Evolutionary conservation across 2,329 filamentous ascomycete species (phyloP).

Genomic region (Diaporthe amygdali): DNA sequence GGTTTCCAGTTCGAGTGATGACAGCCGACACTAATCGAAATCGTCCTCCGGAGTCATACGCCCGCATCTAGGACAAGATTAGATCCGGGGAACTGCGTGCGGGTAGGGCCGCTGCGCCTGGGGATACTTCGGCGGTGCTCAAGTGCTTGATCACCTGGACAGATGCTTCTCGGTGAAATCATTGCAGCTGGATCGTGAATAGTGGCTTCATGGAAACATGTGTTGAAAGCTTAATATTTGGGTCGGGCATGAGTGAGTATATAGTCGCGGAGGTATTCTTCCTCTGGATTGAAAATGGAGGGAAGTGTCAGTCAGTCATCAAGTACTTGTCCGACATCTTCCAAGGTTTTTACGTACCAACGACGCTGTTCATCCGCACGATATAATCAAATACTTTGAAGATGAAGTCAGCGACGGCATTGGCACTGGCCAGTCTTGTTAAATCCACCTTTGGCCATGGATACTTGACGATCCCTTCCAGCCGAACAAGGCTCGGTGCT

Average conservation of each 20-base stretch:
- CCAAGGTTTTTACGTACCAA: not conserved
- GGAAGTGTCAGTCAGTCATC: not conserved
- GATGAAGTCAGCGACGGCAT: not conserved
- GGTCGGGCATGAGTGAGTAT: not conserved
- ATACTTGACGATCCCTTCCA: constrained; percentile 48
- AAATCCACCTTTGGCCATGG: constrained; percentile 43
- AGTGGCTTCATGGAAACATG: not conserved
- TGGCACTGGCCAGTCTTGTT: not conserved
- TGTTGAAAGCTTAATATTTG: not conserved
- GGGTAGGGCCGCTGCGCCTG: constrained; percentile 6
- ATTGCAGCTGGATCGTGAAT: not conserved
- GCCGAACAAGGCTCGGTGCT: constrained; percentile 48
- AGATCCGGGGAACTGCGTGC: not conserved
- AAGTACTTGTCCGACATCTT: not conserved
- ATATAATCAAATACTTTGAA: not conserved
- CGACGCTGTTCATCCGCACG: not conserved
- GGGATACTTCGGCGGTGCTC: constrained; percentile 1
- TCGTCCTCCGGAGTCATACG: not conserved
- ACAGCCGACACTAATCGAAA: constrained; percentile 8
- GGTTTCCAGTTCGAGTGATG: constrained; percentile 9
- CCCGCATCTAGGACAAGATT: not conserved
- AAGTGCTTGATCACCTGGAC: not conserved
- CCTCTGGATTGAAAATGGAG: not conserved
- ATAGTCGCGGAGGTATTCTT: not conserved
- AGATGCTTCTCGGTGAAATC: not conserved